Base-by-base conservation (phyloP, 225 moss, liverwort and hornwort species). In the Pseudoscleropodium purum region DNA sequence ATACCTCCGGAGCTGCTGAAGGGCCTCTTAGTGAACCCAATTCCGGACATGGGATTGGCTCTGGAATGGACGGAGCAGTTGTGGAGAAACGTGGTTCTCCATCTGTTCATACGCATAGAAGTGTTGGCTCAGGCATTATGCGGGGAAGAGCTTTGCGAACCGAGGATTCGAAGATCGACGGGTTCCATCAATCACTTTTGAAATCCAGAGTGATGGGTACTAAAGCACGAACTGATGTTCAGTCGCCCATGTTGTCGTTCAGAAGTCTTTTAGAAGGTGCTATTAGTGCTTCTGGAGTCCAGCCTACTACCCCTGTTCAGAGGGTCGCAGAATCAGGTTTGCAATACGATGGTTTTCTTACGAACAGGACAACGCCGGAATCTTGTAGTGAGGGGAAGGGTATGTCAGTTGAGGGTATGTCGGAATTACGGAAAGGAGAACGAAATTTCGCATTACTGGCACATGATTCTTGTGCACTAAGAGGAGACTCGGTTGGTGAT, bases 211-310 rank as follows among this genome's bases (percentile, higher is more conserved):
- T 72, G 87, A 81, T 86, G 59, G 88, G n/a, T 81, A 30, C 64
- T n/a, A 87, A 69, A 90, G 41, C 34, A 47, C 84, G 80, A 59
- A 77, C 29, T 83, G 83, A 45, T 90, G 59, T 57, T 68, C 68
- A 78, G 75, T 66, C 88, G 69, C 77, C 89, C 70, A 83, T 81
- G 63, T 56, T 85, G 81, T 94, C 94, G 18, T 94, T 93, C 87
- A 91, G 87, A 77, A 93, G 86, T 84, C 52, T 94, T 43, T 84
- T 94, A 83, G 90, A 93, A 84, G 93, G 94, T 86, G 91, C 94
- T 41, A 89, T 94, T 15, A 65, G 83, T 88, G 88, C 89, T 59
- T 72, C 86, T 34, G 84, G 64, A 76, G 64, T 59, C 62, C 67
- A 89, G 52, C 43, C 90, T 88, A 57, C 75, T 59, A 39, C 65